Percentiles rank a stretch among this genome's conserved stretches.
Conservation (phyloP, 2,329 filamentous ascomycete genomes). For the Rutstroemia sp. region DNA sequence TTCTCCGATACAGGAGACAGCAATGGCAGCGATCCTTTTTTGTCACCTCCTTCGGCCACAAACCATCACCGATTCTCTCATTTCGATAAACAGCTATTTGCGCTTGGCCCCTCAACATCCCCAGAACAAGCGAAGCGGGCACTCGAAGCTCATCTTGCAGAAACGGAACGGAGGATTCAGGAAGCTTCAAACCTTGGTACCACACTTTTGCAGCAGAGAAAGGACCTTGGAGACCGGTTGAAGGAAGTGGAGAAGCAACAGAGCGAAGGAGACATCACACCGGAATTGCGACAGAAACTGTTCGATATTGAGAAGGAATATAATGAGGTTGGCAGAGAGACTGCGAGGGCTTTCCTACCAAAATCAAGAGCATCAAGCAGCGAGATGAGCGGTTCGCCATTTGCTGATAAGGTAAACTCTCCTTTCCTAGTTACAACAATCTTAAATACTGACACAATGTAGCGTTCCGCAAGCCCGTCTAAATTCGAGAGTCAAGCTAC, state of each 20-base stretch:
- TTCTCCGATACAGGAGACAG: constrained; percentile 16
- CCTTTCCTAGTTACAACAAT: constrained; percentile 2
- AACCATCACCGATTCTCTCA: constrained; percentile 72
- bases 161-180: constrained; percentile 85
- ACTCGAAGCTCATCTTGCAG: constrained; percentile 82
- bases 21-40: constrained; percentile 45
- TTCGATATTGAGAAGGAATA: constrained; percentile 89
- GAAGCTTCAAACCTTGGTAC: constrained; percentile 87
- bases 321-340: constrained; percentile 86
- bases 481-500: constrained; percentile 80
- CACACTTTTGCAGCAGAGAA: constrained; percentile 78
- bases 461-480: constrained; percentile 65
- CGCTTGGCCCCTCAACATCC: constrained; percentile 67
- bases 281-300: constrained; percentile 76
- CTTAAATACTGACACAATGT: constrained; percentile 19
- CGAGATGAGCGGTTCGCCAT: constrained; percentile 44
- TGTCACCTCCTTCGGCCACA: constrained; percentile 42
- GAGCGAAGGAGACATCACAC: constrained; percentile 68
- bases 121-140: constrained; percentile 83
- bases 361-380: constrained; percentile 74
- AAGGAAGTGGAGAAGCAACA: constrained; percentile 76
- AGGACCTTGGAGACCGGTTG: constrained; percentile 72
- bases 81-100: constrained; percentile 76
- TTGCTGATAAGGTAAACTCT: constrained; percentile 38
- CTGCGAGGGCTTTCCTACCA: constrained; percentile 77